Evolutionary conservation across 2,329 filamentous ascomycete genomes (phyloP).

Genomic region (Canariomyces notabilis): DNA sequence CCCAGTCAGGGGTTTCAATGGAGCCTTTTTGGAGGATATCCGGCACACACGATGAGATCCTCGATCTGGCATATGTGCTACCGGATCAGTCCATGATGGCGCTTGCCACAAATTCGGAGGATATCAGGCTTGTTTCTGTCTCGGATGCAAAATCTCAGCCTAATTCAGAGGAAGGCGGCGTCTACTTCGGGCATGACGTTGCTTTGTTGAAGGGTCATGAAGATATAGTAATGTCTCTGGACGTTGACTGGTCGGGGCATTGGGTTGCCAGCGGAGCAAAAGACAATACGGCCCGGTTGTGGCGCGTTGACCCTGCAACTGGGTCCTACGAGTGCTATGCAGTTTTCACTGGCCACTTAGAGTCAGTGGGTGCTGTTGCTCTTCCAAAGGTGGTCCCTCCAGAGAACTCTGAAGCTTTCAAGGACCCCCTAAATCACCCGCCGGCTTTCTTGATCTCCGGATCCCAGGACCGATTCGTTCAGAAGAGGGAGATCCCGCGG

Average conservation of each 20-base stretch:
- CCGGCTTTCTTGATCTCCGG: conserved; percentile 84
- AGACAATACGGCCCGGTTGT: conserved; percentile 89
- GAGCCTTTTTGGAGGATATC: conserved; percentile 73
- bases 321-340: conserved; percentile 54
- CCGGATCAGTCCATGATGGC: conserved; percentile 77
- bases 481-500: conserved; percentile 80
- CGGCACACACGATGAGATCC: conserved; percentile 95
- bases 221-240: conserved; percentile 91
- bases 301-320: conserved; percentile 74
- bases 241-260: conserved; percentile 93
- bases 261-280: conserved; percentile 97
- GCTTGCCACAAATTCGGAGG: conserved; percentile 91
- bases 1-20: conserved; percentile 25
- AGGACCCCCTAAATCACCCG: conserved; percentile 70
- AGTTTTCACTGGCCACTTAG: conserved; percentile 81
- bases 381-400: conserved; percentile 67
- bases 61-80: conserved; percentile 84
- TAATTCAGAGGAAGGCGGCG: conserved; percentile 28
- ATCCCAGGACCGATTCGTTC: conserved; percentile 92
- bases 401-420: conserved; percentile 63
- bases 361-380: conserved; percentile 86
- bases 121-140: conserved; percentile 80
- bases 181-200: conserved; percentile 86
- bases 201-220: conserved; percentile 83
- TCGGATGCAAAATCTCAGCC: conserved; percentile 34